Evolutionary conservation across 768 basidiomycete species (phyloP).

Genomic region (Pulveroboletus sp.): DNA sequence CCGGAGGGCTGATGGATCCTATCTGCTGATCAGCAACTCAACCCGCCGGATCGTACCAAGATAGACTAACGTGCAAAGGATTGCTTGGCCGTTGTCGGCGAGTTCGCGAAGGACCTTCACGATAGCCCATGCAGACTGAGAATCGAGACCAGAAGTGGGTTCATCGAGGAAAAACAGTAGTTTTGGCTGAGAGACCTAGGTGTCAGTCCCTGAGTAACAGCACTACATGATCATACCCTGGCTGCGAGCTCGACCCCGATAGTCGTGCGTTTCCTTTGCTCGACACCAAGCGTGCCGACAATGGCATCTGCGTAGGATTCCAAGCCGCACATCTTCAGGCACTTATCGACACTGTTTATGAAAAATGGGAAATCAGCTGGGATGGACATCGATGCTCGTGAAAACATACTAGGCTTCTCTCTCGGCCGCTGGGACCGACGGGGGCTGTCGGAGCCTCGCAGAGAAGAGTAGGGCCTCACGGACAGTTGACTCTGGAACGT

Average conservation of each 20-base stretch:
- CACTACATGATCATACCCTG: constrained; percentile 31
- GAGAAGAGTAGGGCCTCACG: constrained; percentile 79
- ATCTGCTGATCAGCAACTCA: not conserved
- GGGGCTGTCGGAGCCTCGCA: constrained; percentile 73
- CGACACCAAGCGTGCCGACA: constrained; percentile 51
- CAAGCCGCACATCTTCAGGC: constrained; percentile 62
- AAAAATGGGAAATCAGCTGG: not conserved
- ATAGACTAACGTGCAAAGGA: constrained; percentile 48
- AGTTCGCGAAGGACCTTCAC: constrained; percentile 46
- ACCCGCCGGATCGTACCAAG: no score
- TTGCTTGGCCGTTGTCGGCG: constrained; percentile 51
- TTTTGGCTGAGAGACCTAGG: constrained; percentile 31
- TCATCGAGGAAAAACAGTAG: constrained; percentile 57
- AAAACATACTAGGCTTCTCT: constrained; percentile 72
- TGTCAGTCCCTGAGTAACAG: not conserved
- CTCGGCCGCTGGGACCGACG: constrained; percentile 56
- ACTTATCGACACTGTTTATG: constrained; percentile 44
- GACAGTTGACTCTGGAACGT: constrained; percentile 71
- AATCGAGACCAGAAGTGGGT: constrained; percentile 55
- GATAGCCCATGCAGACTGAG: constrained; percentile 50
- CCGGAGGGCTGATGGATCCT: constrained; percentile 39
- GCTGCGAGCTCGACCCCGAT: constrained; percentile 61
- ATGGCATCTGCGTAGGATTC: constrained; percentile 58
- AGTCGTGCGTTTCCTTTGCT: constrained; percentile 52
- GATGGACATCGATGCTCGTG: not conserved